phyloP scores from a whole-genome alignment of 306 rosid species.

The Prosopis cineraria region DNA sequence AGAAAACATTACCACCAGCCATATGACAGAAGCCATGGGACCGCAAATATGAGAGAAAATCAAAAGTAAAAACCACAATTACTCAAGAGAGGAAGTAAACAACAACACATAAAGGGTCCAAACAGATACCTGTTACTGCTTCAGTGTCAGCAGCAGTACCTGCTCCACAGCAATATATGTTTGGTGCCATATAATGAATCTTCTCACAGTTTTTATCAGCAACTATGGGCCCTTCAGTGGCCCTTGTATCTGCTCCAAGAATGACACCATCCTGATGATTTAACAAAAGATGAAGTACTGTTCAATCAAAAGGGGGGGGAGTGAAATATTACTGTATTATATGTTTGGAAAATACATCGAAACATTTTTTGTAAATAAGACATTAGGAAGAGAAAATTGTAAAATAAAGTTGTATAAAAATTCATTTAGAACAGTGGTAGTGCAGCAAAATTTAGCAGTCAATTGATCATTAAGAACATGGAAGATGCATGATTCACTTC shows the following conservation, averaged over 20 bases:
- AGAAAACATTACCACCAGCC: background rate
- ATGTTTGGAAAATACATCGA: background rate
- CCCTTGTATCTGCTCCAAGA: conserved; percentile 99
- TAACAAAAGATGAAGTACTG: background rate
- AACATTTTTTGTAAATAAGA: conserved; percentile 19
- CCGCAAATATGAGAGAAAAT: background rate
- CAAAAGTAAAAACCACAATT: background rate
- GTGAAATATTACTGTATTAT: background rate
- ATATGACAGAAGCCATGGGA: background rate
- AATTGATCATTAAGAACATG: background rate
- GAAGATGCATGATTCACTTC: background rate
- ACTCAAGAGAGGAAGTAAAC: background rate
- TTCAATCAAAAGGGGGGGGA: background rate
- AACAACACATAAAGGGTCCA: background rate
- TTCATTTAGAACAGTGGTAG: background rate
- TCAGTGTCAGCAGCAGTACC: conserved; percentile 99
- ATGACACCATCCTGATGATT: conserved; percentile 82
- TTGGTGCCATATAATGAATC: conserved; percentile 97
- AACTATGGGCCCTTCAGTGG: conserved; percentile 94
- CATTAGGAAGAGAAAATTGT: background rate
- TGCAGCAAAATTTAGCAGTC: background rate
- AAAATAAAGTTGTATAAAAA: background rate
- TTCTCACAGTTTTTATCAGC: conserved; percentile 95
- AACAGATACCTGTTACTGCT: conserved; percentile 87
- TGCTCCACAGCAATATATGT: conserved; percentile 96